Base-by-base conservation (phyloP, 768 basidiomycete species). In the Pleurotus djamor region DNA sequence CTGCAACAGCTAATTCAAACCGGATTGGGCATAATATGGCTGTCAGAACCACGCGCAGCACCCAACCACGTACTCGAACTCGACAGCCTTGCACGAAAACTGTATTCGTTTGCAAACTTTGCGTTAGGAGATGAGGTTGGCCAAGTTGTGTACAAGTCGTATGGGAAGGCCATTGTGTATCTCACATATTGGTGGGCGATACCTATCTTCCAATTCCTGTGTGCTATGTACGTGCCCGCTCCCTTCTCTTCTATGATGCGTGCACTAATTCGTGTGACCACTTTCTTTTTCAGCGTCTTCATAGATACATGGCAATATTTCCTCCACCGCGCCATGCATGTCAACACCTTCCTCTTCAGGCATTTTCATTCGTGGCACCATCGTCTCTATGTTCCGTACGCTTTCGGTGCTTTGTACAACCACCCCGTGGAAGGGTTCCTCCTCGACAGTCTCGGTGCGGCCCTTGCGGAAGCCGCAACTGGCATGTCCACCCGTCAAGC, bases 261-360 rank as follows among this genome's bases (percentile, higher is more conserved):
- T 28, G 1, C 2, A 3, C 21, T 28, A 3, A 28, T 3, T 28
- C 21, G 21, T 28, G 21, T 45, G 5, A 21, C 4, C 28, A 32
- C 43, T 32, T 51, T 17, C 41, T n/a, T 21, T 16, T 21, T 3
- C 61, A 96, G 97, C 78, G 92, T 97, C 72, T 68, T 95, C 60
- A 88, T 98, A 65, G 97, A 99, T 76, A 95, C 95, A 35, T 98
- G 94, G 94, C 96, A 99, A 72, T 99, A 98, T 74, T 95, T 96
- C 75, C 79, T 94, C 16, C 97, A 99, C 70, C 93, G 96, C 41
- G 73, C 78, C 45, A 93, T 97, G 89, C 97, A 98, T 75, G 74
- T 84, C 66, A 93, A 92, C 78, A 91, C 87, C 64, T 98, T 84
- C 73, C 80, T 98, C 35, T 99, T 96, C 77, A 91, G 86, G 64